Conservation (phyloP, 257 asterid species). For the Lithospermum erythrorhizon region DNA sequence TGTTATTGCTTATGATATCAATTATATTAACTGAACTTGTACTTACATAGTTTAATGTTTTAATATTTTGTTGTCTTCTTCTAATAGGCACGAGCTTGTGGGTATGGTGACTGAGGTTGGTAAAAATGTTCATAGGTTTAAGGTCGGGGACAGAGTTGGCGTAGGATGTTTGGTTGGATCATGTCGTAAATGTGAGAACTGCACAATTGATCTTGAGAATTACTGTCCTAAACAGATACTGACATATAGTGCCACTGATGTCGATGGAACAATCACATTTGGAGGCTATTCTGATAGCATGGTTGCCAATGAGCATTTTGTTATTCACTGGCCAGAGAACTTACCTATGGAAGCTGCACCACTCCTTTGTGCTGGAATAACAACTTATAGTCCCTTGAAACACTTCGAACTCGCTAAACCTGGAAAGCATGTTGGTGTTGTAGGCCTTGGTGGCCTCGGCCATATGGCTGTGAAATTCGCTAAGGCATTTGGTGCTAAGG, state of each 20-base stretch:
- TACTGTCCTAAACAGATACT: slow-evolving; percentile 28
- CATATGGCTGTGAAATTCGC: slow-evolving; percentile 56
- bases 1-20: too few relatives aligned
- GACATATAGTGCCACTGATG: slow-evolving; percentile 23
- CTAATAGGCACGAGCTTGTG: slow-evolving; percentile 30
- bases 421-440: slow-evolving; percentile 34
- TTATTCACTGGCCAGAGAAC: slow-evolving; percentile 41
- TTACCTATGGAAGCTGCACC: slow-evolving; percentile 53
- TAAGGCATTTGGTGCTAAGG: slow-evolving; percentile 43
- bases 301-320: slow-evolving; percentile 33
- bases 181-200: slow-evolving; percentile 26
- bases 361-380: slow-evolving; percentile 50
- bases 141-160: slow-evolving; percentile 33
- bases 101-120: slow-evolving; percentile 39
- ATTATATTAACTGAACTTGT: too few relatives aligned
- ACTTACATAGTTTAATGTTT: too few relatives aligned
- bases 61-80: too few relatives aligned
- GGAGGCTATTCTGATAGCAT: slow-evolving; percentile 43
- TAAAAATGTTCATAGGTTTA: slow-evolving; percentile 26
- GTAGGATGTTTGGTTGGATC: slow-evolving; percentile 40
- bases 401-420: slow-evolving; percentile 48
- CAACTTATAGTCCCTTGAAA: slow-evolving; percentile 43
- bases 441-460: slow-evolving; percentile 56
- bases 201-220: slow-evolving; percentile 33
- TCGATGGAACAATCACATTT: slow-evolving; percentile 23